Conservation (phyloP, 768 basidiomycete genomes). For the Boletales sp. region DNA sequence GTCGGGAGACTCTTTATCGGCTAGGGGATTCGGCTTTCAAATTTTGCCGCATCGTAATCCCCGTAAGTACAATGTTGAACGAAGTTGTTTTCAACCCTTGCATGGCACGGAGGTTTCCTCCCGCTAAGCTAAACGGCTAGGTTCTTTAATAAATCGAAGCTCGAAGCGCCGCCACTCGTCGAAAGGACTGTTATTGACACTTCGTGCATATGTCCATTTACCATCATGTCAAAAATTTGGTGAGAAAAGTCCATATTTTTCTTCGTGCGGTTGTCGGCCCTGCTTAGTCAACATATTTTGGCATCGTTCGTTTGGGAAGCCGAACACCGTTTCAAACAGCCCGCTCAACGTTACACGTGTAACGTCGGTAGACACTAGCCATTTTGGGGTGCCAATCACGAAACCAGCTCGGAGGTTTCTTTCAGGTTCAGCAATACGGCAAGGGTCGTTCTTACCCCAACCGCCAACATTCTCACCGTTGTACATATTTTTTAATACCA, state of each 20-base stretch:
- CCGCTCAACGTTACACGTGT: slow-evolving; percentile 29
- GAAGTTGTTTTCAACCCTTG: neutral
- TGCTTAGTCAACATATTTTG: slow-evolving; percentile 8
- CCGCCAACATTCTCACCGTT: slow-evolving; percentile 5
- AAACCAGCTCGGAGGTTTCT: neutral
- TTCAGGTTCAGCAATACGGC: neutral
- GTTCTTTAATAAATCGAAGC: too few relatives aligned
- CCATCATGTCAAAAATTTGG: too few relatives aligned
- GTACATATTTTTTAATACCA: slow-evolving; percentile 1
- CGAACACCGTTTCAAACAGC: neutral
- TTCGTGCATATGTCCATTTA: too few relatives aligned
- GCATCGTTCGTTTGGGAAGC: neutral
- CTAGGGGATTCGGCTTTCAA: too few relatives aligned
- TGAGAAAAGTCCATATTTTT: too few relatives aligned
- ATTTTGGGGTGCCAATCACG: slow-evolving; percentile 1
- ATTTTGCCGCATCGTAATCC: too few relatives aligned
- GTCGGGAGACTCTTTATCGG: neutral
- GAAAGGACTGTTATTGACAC: too few relatives aligned
- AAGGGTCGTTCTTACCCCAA: too few relatives aligned
- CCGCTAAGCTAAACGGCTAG: too few relatives aligned
- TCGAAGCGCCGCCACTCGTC: too few relatives aligned
- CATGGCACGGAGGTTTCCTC: too few relatives aligned
- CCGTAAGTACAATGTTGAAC: neutral
- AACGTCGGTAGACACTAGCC: slow-evolving; percentile 14
- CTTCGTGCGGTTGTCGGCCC: neutral